Conservation (phyloP, 2,329 filamentous ascomycete species). For the Phaeosphaeriaceae sp. region DNA sequence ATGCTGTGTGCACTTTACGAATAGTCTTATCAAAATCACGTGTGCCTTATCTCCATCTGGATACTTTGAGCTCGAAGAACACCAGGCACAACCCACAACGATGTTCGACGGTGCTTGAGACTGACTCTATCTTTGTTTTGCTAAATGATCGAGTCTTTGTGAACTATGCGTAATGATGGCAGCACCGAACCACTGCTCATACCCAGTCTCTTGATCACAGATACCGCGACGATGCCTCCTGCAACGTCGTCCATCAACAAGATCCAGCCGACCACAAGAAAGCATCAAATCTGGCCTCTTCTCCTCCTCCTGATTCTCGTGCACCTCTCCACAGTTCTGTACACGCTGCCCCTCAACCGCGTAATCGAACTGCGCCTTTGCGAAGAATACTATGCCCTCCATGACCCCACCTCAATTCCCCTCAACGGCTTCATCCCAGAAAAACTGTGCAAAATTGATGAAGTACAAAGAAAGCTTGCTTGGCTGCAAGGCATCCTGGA, state of each 20-base stretch:
- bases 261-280: background rate
- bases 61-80: background rate
- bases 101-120: background rate
- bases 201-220: background rate
- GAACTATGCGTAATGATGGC: conserved; percentile 4
- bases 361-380: conserved; percentile 52
- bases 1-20: background rate
- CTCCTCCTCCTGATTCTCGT: conserved; percentile 41
- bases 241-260: conserved; percentile 8
- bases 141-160: background rate
- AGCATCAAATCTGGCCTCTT: conserved; percentile 33
- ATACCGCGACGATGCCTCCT: conserved; percentile 1
- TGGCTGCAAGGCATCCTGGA: conserved; percentile 59
- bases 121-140: too few relatives aligned
- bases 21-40: conserved; percentile 5
- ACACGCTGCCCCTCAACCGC: conserved; percentile 47
- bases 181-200: conserved; percentile 14
- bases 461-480: conserved; percentile 60
- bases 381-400: conserved; percentile 55
- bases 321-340: conserved; percentile 42
- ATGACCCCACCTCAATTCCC: conserved; percentile 48
- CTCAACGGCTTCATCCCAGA: conserved; percentile 56
- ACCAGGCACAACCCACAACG: background rate
- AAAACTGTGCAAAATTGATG: conserved; percentile 61
- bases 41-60: conserved; percentile 5